Evolutionary conservation across 805 yeast genomes (phyloP).

Genomic region (Komagataella pastoris): DNA sequence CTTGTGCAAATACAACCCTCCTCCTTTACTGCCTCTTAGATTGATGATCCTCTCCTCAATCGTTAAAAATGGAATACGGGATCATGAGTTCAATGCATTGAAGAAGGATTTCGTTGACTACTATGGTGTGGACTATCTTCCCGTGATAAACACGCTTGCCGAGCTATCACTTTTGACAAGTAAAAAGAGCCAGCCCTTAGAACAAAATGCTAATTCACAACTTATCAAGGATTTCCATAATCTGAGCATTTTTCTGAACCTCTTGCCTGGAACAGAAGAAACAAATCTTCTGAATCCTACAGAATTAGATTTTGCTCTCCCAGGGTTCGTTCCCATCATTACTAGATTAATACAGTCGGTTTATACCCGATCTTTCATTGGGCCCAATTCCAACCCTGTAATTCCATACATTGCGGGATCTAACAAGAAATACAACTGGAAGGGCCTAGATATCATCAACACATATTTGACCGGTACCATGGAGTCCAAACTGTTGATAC

Average conservation of each 20-base stretch:
- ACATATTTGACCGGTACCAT: constrained; percentile 26
- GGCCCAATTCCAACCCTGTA: constrained; percentile 15
- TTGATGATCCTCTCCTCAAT: constrained; percentile 45
- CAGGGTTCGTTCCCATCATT: constrained; percentile 73
- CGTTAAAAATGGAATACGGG: constrained; percentile 55
- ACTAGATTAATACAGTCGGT: constrained; percentile 58
- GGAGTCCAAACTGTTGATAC: constrained; percentile 15
- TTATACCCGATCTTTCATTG: constrained; percentile 39
- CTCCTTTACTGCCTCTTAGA: constrained; percentile 31
- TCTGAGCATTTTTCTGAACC: constrained; percentile 27
- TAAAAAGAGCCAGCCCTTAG: constrained; percentile 8
- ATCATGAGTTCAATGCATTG: constrained; percentile 43
- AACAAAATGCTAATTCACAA: constrained; percentile 8
- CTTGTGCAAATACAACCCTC: constrained; percentile 28
- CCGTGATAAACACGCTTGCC: constrained; percentile 33
- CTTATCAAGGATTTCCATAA: constrained; percentile 19
- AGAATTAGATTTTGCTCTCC: constrained; percentile 47
- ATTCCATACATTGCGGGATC: constrained; percentile 6
- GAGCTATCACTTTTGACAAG: constrained; percentile 33
- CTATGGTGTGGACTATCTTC: constrained; percentile 46
- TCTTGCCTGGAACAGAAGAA: constrained; percentile 25
- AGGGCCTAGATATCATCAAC: constrained; percentile 23
- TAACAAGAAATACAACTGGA: constrained; percentile 25
- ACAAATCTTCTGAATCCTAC: constrained; percentile 16
- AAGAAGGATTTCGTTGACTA: constrained; percentile 43